A percentile compares a stretch with the other conserved stretches of the same genome.
These are phyloP conservation scores for Lentinus polychrous DNA, from an alignment of 1,284 basidiomycete species.

Conservation along the genomic window DNA sequence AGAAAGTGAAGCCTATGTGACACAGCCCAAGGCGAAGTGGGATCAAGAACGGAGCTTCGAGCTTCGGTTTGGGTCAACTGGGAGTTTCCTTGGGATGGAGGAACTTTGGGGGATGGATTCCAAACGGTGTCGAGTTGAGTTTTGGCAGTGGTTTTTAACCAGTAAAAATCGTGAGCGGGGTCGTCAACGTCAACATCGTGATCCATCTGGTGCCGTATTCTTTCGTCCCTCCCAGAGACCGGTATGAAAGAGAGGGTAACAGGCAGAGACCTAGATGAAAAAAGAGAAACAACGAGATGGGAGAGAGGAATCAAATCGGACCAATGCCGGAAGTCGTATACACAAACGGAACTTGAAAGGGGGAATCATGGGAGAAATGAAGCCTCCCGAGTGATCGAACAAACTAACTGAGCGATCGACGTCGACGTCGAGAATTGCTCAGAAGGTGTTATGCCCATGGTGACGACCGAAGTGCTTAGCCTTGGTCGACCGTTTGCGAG, in stretches of 20 bases:
- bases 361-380: background rate
- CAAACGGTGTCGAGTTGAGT: background rate
- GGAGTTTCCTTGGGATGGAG: background rate
- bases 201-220: background rate
- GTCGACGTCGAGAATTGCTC: background rate
- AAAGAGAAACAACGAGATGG: background rate
- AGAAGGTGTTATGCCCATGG: slow-evolving; percentile 11
- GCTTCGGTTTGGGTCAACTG: background rate
- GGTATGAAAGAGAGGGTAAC: background rate
- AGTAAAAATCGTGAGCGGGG: slow-evolving; percentile 8
- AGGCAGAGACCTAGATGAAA: background rate
- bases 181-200: slow-evolving; percentile 4
- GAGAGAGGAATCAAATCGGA: background rate
- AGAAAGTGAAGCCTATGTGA: background rate
- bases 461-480: slow-evolving; percentile 15
- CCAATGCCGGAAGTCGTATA: slow-evolving; percentile 1
- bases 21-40: background rate
- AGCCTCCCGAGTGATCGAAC: background rate
- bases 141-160: slow-evolving; percentile 5
- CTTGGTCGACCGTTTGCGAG: slow-evolving; percentile 3
- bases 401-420: background rate
- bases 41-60: slow-evolving; percentile 1
- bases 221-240: background rate
- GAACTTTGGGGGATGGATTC: background rate
- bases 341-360: background rate